Conservation (phyloP, 495 filamentous ascomycete species). For the Chaetomium fimeti region DNA sequence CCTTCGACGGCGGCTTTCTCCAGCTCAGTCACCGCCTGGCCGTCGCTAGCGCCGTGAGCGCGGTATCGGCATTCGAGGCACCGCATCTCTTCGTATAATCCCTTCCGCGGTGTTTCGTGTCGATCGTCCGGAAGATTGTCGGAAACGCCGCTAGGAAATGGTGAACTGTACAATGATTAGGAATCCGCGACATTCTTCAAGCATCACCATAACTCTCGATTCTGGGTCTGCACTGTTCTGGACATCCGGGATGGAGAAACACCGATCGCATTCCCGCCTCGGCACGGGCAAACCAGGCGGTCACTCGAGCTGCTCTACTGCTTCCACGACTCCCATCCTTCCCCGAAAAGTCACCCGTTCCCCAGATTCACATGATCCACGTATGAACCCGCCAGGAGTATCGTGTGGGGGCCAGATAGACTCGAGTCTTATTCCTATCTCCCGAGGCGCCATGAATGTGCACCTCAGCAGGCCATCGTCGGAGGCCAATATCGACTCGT, state of each 20-base stretch:
- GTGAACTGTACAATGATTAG: conserved; percentile 3
- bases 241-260: conserved; percentile 19
- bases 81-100: background rate
- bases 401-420: conserved; percentile 30
- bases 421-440: conserved; percentile 37
- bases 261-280: conserved; percentile 25
- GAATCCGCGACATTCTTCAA: background rate
- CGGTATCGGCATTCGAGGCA: background rate
- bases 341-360: conserved; percentile 10
- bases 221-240: background rate
- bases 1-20: background rate
- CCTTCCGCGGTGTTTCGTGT: background rate
- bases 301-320: conserved; percentile 24
- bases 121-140: background rate
- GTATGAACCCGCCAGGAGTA: conserved; percentile 22
- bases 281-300: conserved; percentile 18
- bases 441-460: conserved; percentile 27
- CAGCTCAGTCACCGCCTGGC: background rate
- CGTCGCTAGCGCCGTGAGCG: background rate
- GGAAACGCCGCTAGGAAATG: background rate
- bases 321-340: conserved; percentile 21
- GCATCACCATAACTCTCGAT: background rate
- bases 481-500: conserved; percentile 34
- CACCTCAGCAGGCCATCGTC: conserved; percentile 34
- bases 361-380: conserved; percentile 27